Evolutionary conservation across 345 rosid species (phyloP).

Genomic region (Iberis pinnata): DNA sequence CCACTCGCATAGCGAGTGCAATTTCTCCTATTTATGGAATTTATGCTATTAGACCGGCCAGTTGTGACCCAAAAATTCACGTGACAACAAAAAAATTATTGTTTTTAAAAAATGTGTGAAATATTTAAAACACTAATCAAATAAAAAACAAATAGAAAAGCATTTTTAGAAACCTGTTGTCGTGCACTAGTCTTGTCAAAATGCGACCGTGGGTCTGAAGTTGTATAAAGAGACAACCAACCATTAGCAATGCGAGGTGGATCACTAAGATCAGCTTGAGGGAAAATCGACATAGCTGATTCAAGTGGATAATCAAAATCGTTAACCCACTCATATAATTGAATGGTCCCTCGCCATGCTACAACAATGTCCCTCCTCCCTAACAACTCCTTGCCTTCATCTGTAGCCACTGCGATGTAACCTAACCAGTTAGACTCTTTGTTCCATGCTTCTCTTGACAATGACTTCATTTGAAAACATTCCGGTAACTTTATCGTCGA

Average conservation of each 20-base stretch:
- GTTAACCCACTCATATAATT: conserved; percentile 30
- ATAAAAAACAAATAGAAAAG: not conserved
- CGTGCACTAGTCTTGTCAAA: conserved; percentile 38
- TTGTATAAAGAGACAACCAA: conserved; percentile 35
- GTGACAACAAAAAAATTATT: too few relatives aligned
- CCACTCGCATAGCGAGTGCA: too few relatives aligned
- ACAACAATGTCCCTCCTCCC: conserved; percentile 51
- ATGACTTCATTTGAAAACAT: conserved; percentile 31
- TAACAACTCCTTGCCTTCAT: conserved; percentile 34
- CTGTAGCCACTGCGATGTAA: conserved; percentile 44
- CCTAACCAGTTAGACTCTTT: conserved; percentile 40
- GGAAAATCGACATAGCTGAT: conserved; percentile 31
- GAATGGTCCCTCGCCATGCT: conserved; percentile 48
- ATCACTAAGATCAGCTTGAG: conserved; percentile 2
- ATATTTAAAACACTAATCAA: too few relatives aligned
- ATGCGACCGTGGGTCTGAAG: conserved; percentile 19
- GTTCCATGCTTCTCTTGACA: conserved; percentile 33
- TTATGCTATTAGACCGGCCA: too few relatives aligned
- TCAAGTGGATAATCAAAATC: conserved; percentile 27
- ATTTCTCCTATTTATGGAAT: too few relatives aligned
- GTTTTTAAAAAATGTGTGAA: too few relatives aligned
- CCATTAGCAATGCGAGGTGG: conserved; percentile 31
- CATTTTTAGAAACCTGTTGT: conserved; percentile 29
- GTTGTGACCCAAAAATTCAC: too few relatives aligned
- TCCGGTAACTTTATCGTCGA: conserved; percentile 34